Percentiles rank a stretch among this genome's conserved stretches.
phyloP scores from a whole-genome alignment of 441 rosid genomes.

The Populus tomentosa region DNA sequence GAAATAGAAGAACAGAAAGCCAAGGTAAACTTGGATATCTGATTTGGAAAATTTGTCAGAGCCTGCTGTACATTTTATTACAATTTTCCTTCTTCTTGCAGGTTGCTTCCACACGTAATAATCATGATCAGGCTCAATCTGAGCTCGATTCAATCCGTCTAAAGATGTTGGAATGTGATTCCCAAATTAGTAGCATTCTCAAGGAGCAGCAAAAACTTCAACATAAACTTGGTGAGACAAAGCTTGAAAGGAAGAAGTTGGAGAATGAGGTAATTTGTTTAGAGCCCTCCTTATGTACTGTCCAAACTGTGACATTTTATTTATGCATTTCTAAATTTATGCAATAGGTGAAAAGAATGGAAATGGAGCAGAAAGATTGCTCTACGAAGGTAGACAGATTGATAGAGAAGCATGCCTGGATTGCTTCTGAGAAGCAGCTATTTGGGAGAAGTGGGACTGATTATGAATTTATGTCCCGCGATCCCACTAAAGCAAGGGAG shows the following conservation, averaged over 20 bases:
- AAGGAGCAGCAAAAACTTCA: conserved; percentile 73
- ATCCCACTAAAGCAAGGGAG: conserved; percentile 72
- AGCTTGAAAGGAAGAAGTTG: conserved; percentile 86
- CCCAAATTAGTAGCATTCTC: conserved; percentile 69
- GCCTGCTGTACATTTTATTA: conserved; percentile 11
- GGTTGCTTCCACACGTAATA: conserved; percentile 55
- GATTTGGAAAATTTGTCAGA: conserved; percentile 5
- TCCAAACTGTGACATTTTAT: conserved; percentile 12
- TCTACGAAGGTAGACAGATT: conserved; percentile 77
- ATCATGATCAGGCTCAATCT: conserved; percentile 62
- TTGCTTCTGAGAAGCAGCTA: conserved; percentile 84
- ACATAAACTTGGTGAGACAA: conserved; percentile 65
- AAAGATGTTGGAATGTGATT: conserved; percentile 94
- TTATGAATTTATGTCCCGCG: conserved; percentile 79
- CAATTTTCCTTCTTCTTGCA: conserved; percentile 30
- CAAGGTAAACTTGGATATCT: conserved; percentile 48
- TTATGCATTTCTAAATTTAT: conserved; percentile 1
- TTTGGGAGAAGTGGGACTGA: conserved; percentile 96
- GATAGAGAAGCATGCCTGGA: conserved; percentile 96
- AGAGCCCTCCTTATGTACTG: neutral
- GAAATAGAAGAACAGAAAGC: conserved; percentile 72
- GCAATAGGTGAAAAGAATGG: conserved; percentile 81
- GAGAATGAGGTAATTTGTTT: conserved; percentile 83
- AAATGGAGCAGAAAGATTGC: conserved; percentile 89
- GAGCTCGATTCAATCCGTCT: conserved; percentile 65